Percentiles rank a stretch among this genome's conserved stretches.
These are phyloP conservation scores for Rhodamnia rubescens DNA, from an alignment of 345 rosid species.

Conservation along the genomic window DNA sequence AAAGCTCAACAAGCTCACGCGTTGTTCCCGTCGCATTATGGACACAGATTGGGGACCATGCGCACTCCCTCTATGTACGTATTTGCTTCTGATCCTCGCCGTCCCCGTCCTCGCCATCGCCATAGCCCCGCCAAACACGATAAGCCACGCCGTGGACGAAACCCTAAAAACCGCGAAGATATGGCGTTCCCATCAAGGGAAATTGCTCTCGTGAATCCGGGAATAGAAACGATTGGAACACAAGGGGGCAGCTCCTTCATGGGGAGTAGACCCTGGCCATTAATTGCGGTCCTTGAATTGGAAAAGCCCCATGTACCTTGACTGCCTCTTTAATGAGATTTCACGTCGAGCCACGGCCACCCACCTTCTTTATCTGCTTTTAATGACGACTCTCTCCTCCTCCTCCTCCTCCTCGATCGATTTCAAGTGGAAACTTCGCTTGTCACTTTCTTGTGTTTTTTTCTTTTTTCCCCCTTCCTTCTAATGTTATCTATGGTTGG, in stretches of 20 bases:
- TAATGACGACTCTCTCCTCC: neutral
- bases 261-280: no score
- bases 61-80: neutral
- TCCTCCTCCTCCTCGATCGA: neutral
- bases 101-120: no score
- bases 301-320: neutral
- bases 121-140: neutral
- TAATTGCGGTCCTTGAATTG: neutral
- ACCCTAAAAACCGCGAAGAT: neutral
- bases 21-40: neutral
- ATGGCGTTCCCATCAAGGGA: no score
- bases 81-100: neutral
- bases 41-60: neutral
- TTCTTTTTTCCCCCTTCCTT: no score
- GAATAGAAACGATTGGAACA: neutral
- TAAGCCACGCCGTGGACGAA: neutral
- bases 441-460: no score
- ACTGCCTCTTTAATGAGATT: neutral
- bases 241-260: no score
- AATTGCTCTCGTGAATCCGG: neutral
- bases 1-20: neutral
- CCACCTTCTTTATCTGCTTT: neutral
- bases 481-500: no score
- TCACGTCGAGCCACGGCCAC: neutral
- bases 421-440: neutral